Base-by-base conservation (phyloP, 2,329 filamentous ascomycete species). In the Colletotrichum lentis region DNA sequence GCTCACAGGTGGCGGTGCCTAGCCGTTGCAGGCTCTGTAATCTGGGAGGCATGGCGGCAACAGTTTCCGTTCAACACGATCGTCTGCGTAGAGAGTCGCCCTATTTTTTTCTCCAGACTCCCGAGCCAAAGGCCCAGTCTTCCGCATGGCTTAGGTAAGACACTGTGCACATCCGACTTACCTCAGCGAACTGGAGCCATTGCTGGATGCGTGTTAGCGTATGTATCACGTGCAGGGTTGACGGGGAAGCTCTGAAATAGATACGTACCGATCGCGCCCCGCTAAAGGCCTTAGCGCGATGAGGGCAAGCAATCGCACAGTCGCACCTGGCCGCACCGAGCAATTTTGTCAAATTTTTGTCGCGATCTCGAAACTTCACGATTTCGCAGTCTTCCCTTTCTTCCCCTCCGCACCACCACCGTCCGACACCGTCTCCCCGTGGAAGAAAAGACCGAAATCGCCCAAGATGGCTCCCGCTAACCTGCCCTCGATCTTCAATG, bases 401-500 rank as follows among this genome's bases (percentile, higher is more conserved):
- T 50, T 58, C 44, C 54, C 31, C 53, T 59, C 62, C 46, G 49
- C 72, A 73, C 70, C 71, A 76, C 72, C 74, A 72, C 52, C 70
- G 76, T 57, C 58, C 64, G 41, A 67, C 67, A 56, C 59, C 62
- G 66, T 59, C 67, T 54, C 64, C 54, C 67, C 56, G 62, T 67
- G 67, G 67, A 69, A 69, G 67, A 67, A 35, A 67, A 67, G 66
- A 69, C 66, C 65, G 60, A 64, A 65, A 62, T 56, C 53, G 57
- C 62, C 66, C 90, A 96, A 90, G 82, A 97, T 97, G 95, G 93
- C 94, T 81, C 92, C 95, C 82, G 88, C 90, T 79, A 97, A 97
- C 87, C 91, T 97, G 76, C 96, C 96, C 82, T 87, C 94, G 75
- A 87, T 91, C 80, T 97, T 99, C 91, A 96, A 97, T 88, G 93